phyloP scores from a whole-genome alignment of 2,329 filamentous ascomycete species.

The Colletotrichum sp. region DNA sequence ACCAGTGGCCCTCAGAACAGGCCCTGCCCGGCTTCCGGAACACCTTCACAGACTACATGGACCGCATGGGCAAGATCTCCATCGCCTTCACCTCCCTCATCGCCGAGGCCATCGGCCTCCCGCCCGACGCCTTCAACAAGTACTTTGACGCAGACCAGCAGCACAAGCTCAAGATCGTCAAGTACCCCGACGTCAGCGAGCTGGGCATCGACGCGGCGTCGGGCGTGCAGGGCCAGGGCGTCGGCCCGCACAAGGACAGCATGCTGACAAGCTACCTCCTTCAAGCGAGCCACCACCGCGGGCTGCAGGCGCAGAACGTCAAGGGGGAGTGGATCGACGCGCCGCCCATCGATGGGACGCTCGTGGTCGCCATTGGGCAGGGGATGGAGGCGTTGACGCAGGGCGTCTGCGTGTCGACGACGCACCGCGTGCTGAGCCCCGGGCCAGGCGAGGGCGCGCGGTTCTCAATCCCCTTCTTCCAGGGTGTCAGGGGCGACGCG shows the following conservation, averaged over 20 bases:
- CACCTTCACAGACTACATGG: constrained; percentile 78
- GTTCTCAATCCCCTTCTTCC: constrained; percentile 87
- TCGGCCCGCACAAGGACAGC: constrained; percentile 84
- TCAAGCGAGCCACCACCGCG: constrained; percentile 77
- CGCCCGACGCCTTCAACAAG: constrained; percentile 71
- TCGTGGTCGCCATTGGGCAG: constrained; percentile 88
- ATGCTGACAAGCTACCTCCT: constrained; percentile 85
- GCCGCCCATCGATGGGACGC: constrained; percentile 74
- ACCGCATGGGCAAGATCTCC: constrained; percentile 74
- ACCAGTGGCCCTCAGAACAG: constrained; percentile 76
- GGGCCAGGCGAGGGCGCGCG: constrained; percentile 71
- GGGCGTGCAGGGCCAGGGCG: constrained; percentile 58
- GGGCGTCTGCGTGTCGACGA: constrained; percentile 82
- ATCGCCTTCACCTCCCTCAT: constrained; percentile 80
- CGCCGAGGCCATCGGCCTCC: constrained; percentile 81
- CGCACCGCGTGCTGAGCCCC: constrained; percentile 82
- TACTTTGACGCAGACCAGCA: constrained; percentile 80
- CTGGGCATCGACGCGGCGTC: constrained; percentile 47
- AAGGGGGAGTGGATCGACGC: constrained; percentile 82
- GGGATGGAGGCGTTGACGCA: constrained; percentile 85
- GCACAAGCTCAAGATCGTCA: constrained; percentile 90
- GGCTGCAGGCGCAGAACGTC: constrained; percentile 84
- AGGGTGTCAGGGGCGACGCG: constrained; percentile 81
- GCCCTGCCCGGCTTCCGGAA: constrained; percentile 71
- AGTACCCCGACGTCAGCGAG: constrained; percentile 77